A percentile compares a stretch with the other conserved stretches of the same genome.
phyloP scores from a whole-genome alignment of 208 protist species.

The Leishmania major region DNA sequence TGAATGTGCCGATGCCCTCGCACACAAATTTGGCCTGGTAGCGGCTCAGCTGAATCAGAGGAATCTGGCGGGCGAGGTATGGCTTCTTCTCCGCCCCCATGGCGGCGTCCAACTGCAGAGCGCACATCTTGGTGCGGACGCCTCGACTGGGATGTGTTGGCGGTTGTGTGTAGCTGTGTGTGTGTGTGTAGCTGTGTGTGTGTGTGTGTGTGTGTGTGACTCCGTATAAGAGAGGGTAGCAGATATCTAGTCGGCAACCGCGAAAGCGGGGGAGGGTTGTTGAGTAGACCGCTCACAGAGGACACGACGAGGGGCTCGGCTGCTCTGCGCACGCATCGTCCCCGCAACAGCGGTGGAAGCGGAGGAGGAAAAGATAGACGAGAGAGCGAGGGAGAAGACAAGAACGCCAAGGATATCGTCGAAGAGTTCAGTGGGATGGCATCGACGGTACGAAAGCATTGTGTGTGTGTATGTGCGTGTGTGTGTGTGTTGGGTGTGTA shows the following conservation, averaged over 20 bases:
- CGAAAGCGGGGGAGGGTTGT: background rate
- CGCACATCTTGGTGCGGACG: constrained; percentile 10
- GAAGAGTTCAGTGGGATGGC: background rate
- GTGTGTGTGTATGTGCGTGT: too few species aligned
- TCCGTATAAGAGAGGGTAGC: background rate
- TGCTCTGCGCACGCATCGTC: background rate
- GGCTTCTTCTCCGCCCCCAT: constrained; percentile 31
- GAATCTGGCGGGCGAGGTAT: constrained; percentile 59
- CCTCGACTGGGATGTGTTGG: background rate
- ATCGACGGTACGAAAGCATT: background rate
- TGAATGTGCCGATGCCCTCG: constrained; percentile 77
- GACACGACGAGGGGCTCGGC: background rate
- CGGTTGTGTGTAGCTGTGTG: background rate
- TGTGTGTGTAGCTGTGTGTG: background rate
- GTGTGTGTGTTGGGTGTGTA: too few species aligned
- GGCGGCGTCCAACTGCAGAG: constrained; percentile 13
- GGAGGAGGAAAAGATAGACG: background rate
- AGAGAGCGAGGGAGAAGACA: background rate
- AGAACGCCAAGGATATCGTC: too few species aligned
- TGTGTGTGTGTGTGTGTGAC: background rate
- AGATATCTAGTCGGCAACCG: background rate
- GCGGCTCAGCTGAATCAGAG: constrained; percentile 50
- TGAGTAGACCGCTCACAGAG: background rate
- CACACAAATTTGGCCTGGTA: constrained; percentile 69
- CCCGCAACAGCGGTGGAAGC: background rate